Evolutionary conservation across 2,329 filamentous ascomycete species (phyloP).

Genomic region (Neofusicoccum sp.): DNA sequence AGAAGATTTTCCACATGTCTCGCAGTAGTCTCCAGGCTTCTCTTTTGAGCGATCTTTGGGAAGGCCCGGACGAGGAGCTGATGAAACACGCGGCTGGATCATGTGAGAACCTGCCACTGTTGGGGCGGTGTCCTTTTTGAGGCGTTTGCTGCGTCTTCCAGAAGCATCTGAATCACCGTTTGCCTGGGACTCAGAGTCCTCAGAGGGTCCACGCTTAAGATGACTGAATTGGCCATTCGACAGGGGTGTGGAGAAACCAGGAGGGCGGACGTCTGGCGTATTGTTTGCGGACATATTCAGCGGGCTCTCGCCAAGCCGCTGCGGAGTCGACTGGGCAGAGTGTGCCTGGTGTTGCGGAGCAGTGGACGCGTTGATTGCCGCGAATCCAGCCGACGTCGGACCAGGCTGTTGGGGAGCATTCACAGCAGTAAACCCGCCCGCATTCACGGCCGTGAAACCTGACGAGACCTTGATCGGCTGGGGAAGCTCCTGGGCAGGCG

Average conservation of each 20-base stretch:
- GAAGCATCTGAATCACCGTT: conserved; percentile 54
- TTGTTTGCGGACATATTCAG: conserved; percentile 59
- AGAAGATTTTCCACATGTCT: conserved; percentile 78
- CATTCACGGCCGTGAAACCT: conserved; percentile 73
- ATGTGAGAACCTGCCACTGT: conserved; percentile 96
- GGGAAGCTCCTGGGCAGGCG: conserved; percentile 55
- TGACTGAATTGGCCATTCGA: conserved; percentile 56
- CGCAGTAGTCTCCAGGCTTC: conserved; percentile 66
- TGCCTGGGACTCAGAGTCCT: conserved; percentile 55
- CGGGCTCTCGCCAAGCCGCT: conserved; percentile 62
- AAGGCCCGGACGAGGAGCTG: conserved; percentile 54
- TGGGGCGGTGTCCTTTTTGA: conserved; percentile 75
- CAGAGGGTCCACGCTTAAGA: conserved; percentile 71
- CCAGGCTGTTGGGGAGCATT: conserved; percentile 47
- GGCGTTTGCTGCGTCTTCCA: conserved; percentile 79
- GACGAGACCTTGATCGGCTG: conserved; percentile 52
- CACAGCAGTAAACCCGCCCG: conserved; percentile 62
- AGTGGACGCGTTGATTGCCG: conserved; percentile 57
- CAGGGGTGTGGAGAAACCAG: conserved; percentile 42
- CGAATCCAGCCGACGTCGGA: conserved; percentile 45
- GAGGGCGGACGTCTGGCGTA: conserved; percentile 63
- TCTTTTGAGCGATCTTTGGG: conserved; percentile 52
- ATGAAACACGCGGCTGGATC: conserved; percentile 84
- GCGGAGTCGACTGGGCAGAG: conserved; percentile 57
- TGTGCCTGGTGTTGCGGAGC: conserved; percentile 51